Conservation (phyloP, 1,139 yeast genomes). For the Suhomyces anneliseae region DNA sequence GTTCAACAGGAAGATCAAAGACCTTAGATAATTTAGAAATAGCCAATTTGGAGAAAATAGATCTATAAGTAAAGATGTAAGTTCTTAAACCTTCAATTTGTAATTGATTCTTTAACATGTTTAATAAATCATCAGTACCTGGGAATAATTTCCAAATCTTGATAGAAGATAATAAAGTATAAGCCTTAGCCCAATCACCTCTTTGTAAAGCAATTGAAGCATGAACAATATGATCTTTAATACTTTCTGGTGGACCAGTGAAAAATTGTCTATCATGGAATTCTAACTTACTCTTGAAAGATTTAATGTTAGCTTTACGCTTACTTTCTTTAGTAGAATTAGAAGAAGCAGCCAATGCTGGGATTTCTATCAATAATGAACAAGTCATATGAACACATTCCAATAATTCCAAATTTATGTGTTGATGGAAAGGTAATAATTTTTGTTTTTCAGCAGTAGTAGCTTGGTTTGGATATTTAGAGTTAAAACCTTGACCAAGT, state of each 20-base stretch:
- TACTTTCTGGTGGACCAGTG: slow-evolving; percentile 97
- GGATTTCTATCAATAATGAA: slow-evolving; percentile 88
- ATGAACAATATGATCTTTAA: slow-evolving; percentile 90
- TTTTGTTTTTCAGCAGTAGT: slow-evolving; percentile 71
- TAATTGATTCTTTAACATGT: slow-evolving; percentile 71
- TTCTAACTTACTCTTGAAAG: slow-evolving; percentile 89
- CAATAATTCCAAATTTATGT: slow-evolving; percentile 89
- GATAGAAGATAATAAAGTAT: slow-evolving; percentile 68
- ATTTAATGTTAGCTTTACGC: slow-evolving; percentile 71
- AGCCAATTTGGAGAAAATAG: slow-evolving; percentile 76
- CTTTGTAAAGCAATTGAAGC: slow-evolving; percentile 87
- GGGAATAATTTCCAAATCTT: slow-evolving; percentile 89
- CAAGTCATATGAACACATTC: slow-evolving; percentile 94
- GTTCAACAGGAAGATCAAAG: slow-evolving; percentile 61
- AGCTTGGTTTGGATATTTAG: slow-evolving; percentile 60
- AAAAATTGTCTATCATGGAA: slow-evolving; percentile 93
- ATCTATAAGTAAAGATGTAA: slow-evolving; percentile 79
- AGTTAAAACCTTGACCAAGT: slow-evolving; percentile 87
- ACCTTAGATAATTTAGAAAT: slow-evolving; percentile 60
- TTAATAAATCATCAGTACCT: slow-evolving; percentile 62
- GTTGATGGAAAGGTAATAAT: slow-evolving; percentile 96
- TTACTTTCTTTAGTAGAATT: slow-evolving; percentile 50
- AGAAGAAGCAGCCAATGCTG: slow-evolving; percentile 65
- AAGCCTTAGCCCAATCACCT: slow-evolving; percentile 87
- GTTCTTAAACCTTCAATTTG: slow-evolving; percentile 91